Percentiles rank a stretch among this genome's conserved stretches.
phyloP scores from a whole-genome alignment of 2,329 filamentous ascomycete species.

The Chaetomiaceae sp. region DNA sequence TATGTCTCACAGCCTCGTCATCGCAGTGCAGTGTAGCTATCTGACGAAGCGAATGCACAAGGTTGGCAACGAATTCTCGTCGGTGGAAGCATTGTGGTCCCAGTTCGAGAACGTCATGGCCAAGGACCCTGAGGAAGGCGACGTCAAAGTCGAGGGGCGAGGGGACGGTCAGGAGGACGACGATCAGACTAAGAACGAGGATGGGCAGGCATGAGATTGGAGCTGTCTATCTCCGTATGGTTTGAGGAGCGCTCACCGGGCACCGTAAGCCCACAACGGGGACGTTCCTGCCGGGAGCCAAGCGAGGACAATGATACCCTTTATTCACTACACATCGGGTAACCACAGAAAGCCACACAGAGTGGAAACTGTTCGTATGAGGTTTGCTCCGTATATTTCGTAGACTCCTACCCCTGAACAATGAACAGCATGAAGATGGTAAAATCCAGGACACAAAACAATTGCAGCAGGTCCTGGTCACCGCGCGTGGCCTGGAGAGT shows the following conservation, averaged over 20 bases:
- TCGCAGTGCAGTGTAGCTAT: no score
- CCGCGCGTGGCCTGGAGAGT: no score
- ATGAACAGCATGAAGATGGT: no score
- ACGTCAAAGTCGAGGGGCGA: constrained; percentile 17
- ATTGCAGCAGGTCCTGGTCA: no score
- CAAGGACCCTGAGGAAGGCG: constrained; percentile 46
- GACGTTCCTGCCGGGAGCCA: background rate
- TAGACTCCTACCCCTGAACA: no score
- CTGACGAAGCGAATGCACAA: constrained; percentile 33
- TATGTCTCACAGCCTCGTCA: constrained; percentile 34
- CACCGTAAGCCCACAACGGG: background rate
- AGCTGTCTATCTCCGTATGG: no score
- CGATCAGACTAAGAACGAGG: constrained; percentile 19
- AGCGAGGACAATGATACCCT: constrained; percentile 4
- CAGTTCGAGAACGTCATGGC: constrained; percentile 97
- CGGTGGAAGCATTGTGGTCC: constrained; percentile 93
- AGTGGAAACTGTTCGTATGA: background rate
- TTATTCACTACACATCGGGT: background rate
- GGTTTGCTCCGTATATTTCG: background rate
- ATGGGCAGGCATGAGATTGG: background rate
- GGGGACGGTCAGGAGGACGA: constrained; percentile 29
- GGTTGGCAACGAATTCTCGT: constrained; percentile 96
- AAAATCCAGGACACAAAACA: no score
- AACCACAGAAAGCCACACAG: background rate
- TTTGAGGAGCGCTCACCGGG: no score